Conservation (phyloP, 768 basidiomycete species). For the Kwoniella europaea region DNA sequence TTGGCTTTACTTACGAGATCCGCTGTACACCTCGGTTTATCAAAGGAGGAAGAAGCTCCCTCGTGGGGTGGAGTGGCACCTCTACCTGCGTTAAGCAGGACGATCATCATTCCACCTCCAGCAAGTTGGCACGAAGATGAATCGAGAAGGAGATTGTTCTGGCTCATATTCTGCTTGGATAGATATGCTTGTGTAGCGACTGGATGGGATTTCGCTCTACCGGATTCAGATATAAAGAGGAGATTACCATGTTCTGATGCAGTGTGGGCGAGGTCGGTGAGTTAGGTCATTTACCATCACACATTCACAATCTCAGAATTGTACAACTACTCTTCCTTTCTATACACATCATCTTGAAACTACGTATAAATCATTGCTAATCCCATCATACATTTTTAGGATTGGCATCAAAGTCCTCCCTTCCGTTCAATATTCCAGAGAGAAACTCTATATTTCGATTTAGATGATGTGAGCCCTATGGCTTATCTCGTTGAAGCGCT, state of each 20-base stretch:
- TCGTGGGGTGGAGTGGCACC: slow-evolving; percentile 34
- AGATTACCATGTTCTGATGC: slow-evolving; percentile 51
- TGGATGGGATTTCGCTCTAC: slow-evolving; percentile 56
- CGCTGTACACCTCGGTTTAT: slow-evolving; percentile 54
- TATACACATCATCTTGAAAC: no score
- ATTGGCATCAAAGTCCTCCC: slow-evolving; percentile 43
- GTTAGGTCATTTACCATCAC: slow-evolving; percentile 12
- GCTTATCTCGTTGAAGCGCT: slow-evolving; percentile 53
- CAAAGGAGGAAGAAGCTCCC: slow-evolving; percentile 43
- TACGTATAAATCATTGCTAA: not conserved
- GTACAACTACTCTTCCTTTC: no score
- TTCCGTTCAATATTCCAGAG: slow-evolving; percentile 48
- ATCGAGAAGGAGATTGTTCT: slow-evolving; percentile 54
- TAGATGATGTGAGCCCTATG: slow-evolving; percentile 42
- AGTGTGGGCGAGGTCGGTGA: slow-evolving; percentile 40
- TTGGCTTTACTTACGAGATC: slow-evolving; percentile 56
- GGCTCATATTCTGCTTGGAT: slow-evolving; percentile 57
- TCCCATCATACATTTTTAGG: not conserved
- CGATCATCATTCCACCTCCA: slow-evolving; percentile 53
- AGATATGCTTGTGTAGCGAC: slow-evolving; percentile 57
- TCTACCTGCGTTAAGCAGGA: slow-evolving; percentile 47
- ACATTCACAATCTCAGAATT: not conserved
- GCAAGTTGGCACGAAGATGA: slow-evolving; percentile 57
- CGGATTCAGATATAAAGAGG: slow-evolving; percentile 50
- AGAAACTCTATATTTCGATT: slow-evolving; percentile 16